Base-by-base conservation (phyloP, 2,329 filamentous ascomycete genomes). In the Sphaerostilbella broomeana region DNA sequence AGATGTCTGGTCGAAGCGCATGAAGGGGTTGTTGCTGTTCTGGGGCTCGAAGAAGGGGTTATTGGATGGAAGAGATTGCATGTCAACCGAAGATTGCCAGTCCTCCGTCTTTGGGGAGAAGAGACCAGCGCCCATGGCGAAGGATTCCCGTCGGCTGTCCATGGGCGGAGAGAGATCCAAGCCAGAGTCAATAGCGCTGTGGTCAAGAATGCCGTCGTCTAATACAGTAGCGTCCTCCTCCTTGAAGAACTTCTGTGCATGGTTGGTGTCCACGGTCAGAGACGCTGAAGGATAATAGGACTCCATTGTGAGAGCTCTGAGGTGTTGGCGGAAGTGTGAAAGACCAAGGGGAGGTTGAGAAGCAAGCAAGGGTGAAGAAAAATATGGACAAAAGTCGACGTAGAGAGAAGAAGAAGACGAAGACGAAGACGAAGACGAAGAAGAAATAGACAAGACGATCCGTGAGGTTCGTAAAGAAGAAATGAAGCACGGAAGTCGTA, bases 11-110 rank as follows among this genome's bases (percentile, higher is more conserved):
- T 77, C 72, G 47, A 81, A 68, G 44, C 78, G 77, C 65, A 81
- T 73, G 66, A 84, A 89, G 35, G 77, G 77, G 64, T 79, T 79
- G 64, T 70, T 77, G 64, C 78, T 78, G 64, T 69, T 77, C 64
- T 64, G 71, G 54, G 66, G 67, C 47, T 74, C 73, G 53, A 76
- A 59, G 63, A 79, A 81, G 25, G 77, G 73, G 62, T 79, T 79
- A 61, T 76, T 79, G 41, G 77, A 79, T 11, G 73, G 70, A 40
- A 77, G 63, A 12, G 75, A 75, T 58, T 79, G 76, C 75, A 81
- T 78, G 46, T 81, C 77, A 43, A 79, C 71, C n/a, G n/a, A n/a
- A 12, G 75, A 71, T 45, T 75, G 72, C 77, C 77, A 81, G 49
- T 78, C 60, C 51, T 81, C 77, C 8, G 71, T 69, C 63, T 81